These are phyloP conservation scores for Didymella segeticola DNA, from an alignment of 2,329 filamentous ascomycete species.

Conservation along the genomic window DNA sequence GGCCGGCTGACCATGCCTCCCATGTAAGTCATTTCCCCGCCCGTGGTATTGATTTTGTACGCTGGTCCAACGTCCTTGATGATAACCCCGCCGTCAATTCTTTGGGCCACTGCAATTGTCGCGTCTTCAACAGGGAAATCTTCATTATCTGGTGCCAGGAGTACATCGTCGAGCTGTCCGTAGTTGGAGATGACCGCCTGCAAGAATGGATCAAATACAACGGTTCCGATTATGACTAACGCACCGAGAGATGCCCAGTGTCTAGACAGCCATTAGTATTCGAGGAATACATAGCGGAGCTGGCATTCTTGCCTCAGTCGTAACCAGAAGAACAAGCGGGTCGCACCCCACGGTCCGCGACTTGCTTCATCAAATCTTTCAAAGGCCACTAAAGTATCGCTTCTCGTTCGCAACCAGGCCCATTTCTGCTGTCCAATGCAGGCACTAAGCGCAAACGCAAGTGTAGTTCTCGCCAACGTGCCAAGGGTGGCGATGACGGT, in stretches of 20 bases:
- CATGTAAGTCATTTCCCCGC: too few relatives aligned
- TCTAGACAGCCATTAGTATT: neutral
- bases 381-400: constrained; percentile 8
- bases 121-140: too few relatives aligned
- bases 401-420: constrained; percentile 13
- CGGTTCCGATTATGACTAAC: constrained; percentile 1
- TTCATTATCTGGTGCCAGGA: too few relatives aligned
- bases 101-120: too few relatives aligned
- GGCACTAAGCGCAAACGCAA: constrained; percentile 20
- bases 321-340: constrained; percentile 17
- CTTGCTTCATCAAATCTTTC: constrained; percentile 24
- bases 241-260: constrained; percentile 19
- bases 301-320: constrained; percentile 1
- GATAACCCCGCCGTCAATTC: too few relatives aligned
- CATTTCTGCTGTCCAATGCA: constrained; percentile 26
- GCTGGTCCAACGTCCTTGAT: too few relatives aligned
- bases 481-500: constrained; percentile 17
- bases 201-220: constrained; percentile 19
- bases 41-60: too few relatives aligned
- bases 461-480: constrained; percentile 15
- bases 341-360: constrained; percentile 20
- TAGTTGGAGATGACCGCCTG: constrained; percentile 9
- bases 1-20: too few relatives aligned
- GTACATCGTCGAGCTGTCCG: constrained; percentile 3
- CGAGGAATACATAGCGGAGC: neutral